phyloP scores from a whole-genome alignment of 2,329 filamentous ascomycete species.

The Paracoccidioides lutzii region DNA sequence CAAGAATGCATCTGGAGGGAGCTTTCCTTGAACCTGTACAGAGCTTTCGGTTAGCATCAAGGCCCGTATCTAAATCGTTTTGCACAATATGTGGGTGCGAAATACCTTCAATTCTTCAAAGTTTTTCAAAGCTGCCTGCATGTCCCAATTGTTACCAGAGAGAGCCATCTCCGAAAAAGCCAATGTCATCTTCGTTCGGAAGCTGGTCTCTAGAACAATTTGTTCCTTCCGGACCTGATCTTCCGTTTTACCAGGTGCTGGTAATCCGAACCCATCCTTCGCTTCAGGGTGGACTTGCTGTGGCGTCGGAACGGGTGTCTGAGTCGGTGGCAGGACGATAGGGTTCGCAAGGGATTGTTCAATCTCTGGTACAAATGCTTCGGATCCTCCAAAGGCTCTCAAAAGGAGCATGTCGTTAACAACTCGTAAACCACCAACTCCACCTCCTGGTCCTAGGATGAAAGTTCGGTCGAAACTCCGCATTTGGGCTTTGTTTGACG shows the following conservation, averaged over 20 bases:
- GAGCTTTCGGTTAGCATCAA: background rate
- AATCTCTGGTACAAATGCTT: conserved; percentile 38
- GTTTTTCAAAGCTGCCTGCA: conserved; percentile 57
- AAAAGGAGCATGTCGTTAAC: conserved; percentile 68
- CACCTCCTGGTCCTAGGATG: conserved; percentile 60
- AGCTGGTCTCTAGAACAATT: conserved; percentile 57
- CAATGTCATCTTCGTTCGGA: conserved; percentile 66
- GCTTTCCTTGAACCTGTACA: conserved; percentile 10
- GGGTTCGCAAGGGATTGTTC: conserved; percentile 26
- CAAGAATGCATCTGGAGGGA: conserved; percentile 12
- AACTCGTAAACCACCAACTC: conserved; percentile 55
- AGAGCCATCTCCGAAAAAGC: conserved; percentile 73
- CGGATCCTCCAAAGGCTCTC: conserved; percentile 49
- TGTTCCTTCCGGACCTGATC: conserved; percentile 53
- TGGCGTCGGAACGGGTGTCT: conserved; percentile 18
- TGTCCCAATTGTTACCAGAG: conserved; percentile 65
- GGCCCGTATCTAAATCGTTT: background rate
- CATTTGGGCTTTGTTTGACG: conserved; percentile 41
- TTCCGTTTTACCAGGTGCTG: conserved; percentile 32
- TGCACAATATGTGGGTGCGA: conserved; percentile 16
- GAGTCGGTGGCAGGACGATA: conserved; percentile 8
- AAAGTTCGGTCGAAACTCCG: conserved; percentile 76
- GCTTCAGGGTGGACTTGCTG: conserved; percentile 16
- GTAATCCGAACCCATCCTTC: conserved; percentile 28
- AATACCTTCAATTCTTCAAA: conserved; percentile 65